phyloP scores from a whole-genome alignment of 257 asterid genomes.

The Fraxinus excelsior region DNA sequence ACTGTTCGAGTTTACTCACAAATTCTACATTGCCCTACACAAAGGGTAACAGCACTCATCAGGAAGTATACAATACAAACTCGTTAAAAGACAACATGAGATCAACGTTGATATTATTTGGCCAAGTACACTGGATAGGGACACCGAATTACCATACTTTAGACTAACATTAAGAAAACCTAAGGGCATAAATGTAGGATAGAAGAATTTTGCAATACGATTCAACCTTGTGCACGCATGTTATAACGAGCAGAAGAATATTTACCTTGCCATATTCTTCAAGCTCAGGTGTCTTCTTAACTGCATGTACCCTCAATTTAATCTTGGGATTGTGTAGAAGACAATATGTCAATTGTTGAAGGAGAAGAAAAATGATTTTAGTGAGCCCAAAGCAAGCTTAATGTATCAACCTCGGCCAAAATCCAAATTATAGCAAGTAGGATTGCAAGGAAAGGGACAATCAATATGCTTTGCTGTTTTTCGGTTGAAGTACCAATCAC shows the following conservation, averaged over 20 bases:
- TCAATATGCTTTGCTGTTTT: slow-evolving; percentile 57
- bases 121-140: slow-evolving; percentile 14
- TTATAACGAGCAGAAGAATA: background rate
- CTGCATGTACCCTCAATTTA: background rate
- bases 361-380: background rate
- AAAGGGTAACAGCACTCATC: background rate
- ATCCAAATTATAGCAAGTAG: slow-evolving; percentile 76
- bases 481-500: slow-evolving; percentile 88
- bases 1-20: no score
- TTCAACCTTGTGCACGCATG: background rate
- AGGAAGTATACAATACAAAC: slow-evolving; percentile 23
- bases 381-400: background rate
- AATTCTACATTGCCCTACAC: background rate
- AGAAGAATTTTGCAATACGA: background rate
- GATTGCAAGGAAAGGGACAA: slow-evolving; percentile 88
- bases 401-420: slow-evolving; percentile 35
- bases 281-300: background rate
- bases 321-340: background rate
- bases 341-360: background rate
- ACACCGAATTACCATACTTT: background rate
- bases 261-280: background rate
- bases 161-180: background rate
- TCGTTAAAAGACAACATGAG: slow-evolving; percentile 10
- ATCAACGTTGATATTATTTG: background rate
- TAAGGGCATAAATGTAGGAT: background rate